Conservation (phyloP, 805 yeast genomes). For the Ogataea angusta region DNA sequence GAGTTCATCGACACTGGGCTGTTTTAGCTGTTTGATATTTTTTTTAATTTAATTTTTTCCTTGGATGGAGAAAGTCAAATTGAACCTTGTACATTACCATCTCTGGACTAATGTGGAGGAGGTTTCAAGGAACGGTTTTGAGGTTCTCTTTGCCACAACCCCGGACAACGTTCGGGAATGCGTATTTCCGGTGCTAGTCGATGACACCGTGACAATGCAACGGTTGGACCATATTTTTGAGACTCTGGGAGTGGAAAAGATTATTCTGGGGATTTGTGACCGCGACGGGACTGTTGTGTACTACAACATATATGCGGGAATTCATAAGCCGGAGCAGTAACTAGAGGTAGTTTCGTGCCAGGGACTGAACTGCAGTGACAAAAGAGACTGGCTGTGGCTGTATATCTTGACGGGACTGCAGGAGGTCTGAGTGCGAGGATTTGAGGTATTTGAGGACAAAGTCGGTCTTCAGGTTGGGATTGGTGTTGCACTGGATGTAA, state of each 20-base stretch:
- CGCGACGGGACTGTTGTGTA: constrained; percentile 72
- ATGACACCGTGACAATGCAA: constrained; percentile 34
- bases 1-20: constrained; percentile 2
- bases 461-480: constrained; percentile 37
- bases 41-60: background rate
- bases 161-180: constrained; percentile 25
- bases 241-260: constrained; percentile 37
- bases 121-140: constrained; percentile 11
- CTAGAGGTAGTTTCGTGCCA: constrained; percentile 4
- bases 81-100: constrained; percentile 43
- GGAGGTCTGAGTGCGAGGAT: constrained; percentile 32
- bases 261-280: constrained; percentile 55
- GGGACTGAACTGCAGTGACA: background rate
- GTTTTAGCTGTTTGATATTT: background rate
- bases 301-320: constrained; percentile 63
- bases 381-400: background rate
- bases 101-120: constrained; percentile 40
- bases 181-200: constrained; percentile 37
- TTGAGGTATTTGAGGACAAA: constrained; percentile 38
- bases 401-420: constrained; percentile 4
- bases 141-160: constrained; percentile 33
- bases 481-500: constrained; percentile 30
- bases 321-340: constrained; percentile 51
- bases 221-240: constrained; percentile 41
- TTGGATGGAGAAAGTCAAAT: constrained; percentile 33